Base-by-base conservation (phyloP, 1,139 yeast genomes). In the Lodderomyces oxycetoniae region DNA sequence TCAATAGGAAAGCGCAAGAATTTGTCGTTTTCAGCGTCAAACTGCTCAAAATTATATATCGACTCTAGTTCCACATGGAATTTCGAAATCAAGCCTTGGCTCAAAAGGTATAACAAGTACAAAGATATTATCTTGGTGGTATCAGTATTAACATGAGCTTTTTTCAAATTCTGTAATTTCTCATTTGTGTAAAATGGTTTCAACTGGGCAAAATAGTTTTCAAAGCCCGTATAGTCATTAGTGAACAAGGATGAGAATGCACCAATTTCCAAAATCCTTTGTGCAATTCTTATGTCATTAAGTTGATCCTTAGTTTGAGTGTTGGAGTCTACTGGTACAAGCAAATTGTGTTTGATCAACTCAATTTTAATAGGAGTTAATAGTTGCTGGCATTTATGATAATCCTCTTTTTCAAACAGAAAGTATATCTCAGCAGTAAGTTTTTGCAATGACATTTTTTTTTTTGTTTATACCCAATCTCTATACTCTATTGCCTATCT, bases 51-150 rank as follows among this genome's bases (percentile, higher is more conserved):
- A 50, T 72, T 73, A 47, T 71, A 74, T 46, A 89, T 71, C 41
- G 70, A 69, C 57, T 91, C 97, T 44, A 91, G 66, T 56, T 87
- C 96, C 23, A 88, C 79, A 59, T 91, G 96, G 63, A 91, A 91
- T 55, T 78, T 78, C 20, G 94, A 86, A 35, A 88, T 78, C 48
- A 81, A 84, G 33, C 94, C 94, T 52, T 83, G 83, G 11, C 95
- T 77, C 44, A 91, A 71, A 43, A 89, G 64, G 43, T 83, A 73
- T 43, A 91, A 63, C 47, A 91, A 67, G 50, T 86, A 83, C 38
- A 91, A 70, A 35, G 95, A 83, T 40, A 81, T 68, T 51, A 91
- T 63, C 56, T 89, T 88, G 50, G 81, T 82, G 50, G 82, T 77
- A 35, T 64, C 68, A 17, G 68, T 56, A 45, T 67, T 58, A 26